Evolutionary conservation across 306 rosid species (phyloP), one percentile per base, ranked within the genome.

Genomic region (Datisca glomerata): DNA sequence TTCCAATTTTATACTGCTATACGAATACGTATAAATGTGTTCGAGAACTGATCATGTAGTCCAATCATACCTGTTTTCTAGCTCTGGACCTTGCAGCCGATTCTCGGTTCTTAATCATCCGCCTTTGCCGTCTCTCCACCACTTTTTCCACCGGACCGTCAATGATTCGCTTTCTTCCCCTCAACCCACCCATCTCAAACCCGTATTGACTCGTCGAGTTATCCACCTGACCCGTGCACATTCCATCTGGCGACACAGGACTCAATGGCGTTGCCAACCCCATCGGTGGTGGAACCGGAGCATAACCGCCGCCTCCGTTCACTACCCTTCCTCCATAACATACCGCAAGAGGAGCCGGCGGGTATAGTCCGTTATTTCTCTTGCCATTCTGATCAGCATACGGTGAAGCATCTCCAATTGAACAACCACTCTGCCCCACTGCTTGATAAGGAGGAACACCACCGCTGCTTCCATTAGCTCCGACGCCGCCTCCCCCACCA

Each of bases 1-100:
- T n/a, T n/a, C n/a, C n/a, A n/a, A n/a, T n/a, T n/a, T n/a, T n/a
- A n/a, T n/a, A n/a, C n/a, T n/a, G n/a, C n/a, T n/a, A n/a, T n/a
- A n/a, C n/a, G n/a, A n/a, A n/a, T n/a, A n/a, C n/a, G n/a, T n/a
- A n/a, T n/a, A n/a, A n/a, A n/a, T n/a, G n/a, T n/a, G n/a, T n/a
- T n/a, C n/a, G n/a, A n/a, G n/a, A n/a, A n/a, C n/a, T n/a, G n/a
- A n/a, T n/a, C n/a, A n/a, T n/a, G n/a, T n/a, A n/a, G n/a, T n/a
- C n/a, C n/a, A n/a, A n/a, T n/a, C n/a, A n/a, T 18, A 83, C 94
- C 89, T 89, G 97, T 77, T 83, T 89, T 68, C 93, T 72, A 25
- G 97, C 97, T 72, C 97, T 74, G 14, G 97, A 89, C 56, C 97
- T 76, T 2, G 95, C 95, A 0, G 97, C 97, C 0, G 97, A 89